phyloP scores from a whole-genome alignment of 2,329 filamentous ascomycete genomes.

The Exophiala aquamarina region DNA sequence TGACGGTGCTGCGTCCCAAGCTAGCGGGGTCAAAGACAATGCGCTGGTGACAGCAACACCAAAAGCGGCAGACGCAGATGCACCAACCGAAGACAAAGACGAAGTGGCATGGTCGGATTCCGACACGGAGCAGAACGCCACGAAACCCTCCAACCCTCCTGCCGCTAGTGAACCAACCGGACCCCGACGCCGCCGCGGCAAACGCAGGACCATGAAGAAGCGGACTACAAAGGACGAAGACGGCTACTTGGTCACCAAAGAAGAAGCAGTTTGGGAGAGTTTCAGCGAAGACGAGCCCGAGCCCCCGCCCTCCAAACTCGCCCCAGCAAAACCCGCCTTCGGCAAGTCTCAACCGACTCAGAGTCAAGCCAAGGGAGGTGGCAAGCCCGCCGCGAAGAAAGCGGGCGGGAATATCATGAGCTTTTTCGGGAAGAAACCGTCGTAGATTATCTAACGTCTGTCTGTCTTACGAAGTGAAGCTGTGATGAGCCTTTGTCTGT shows the following conservation, averaged over 20 bases:
- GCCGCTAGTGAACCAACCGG: conserved; percentile 26
- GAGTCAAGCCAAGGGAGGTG: conserved; percentile 20
- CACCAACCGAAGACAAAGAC: conserved; percentile 55
- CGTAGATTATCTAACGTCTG: too few species aligned
- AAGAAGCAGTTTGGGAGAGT: conserved; percentile 84
- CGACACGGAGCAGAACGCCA: conserved; percentile 16
- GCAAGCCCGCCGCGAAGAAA: conserved; percentile 38
- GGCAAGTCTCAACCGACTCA: conserved; percentile 27
- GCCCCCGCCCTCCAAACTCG: conserved; percentile 39
- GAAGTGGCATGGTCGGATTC: conserved; percentile 41
- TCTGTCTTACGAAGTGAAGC: background rate
- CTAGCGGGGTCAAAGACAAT: conserved; percentile 23
- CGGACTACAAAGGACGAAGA: conserved; percentile 83
- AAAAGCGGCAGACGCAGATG: conserved; percentile 23
- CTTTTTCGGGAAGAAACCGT: conserved; percentile 77
- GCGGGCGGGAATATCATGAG: conserved; percentile 79
- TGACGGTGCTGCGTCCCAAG: conserved; percentile 30
- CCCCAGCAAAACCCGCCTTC: conserved; percentile 45
- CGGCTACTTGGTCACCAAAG: conserved; percentile 85
- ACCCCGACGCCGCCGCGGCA: conserved; percentile 71
- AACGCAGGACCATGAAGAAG: conserved; percentile 81
- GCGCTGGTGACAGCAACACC: conserved; percentile 13
- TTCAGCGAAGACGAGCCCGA: conserved; percentile 86
- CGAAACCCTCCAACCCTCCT: conserved; percentile 16
- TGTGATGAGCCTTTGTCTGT: too few species aligned